phyloP scores from a whole-genome alignment of 768 basidiomycete species.

The Rhizopogon salebrosus region DNA sequence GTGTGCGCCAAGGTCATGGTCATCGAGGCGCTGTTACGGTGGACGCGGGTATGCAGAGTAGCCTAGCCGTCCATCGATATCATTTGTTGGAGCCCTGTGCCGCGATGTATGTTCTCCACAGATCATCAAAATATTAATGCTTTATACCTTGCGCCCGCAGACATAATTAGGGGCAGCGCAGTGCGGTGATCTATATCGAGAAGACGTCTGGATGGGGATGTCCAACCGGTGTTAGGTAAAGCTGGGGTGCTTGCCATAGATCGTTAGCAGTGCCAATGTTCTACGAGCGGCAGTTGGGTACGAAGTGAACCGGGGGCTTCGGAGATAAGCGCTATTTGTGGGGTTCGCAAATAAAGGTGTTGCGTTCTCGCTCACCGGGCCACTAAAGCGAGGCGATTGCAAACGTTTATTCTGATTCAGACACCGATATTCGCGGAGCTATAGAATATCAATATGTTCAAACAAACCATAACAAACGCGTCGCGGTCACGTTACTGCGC shows the following conservation, averaged over 20 bases:
- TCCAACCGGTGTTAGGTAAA: not conserved
- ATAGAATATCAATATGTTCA: not conserved
- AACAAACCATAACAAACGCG: slow-evolving; percentile 1
- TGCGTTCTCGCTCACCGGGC: too few relatives aligned
- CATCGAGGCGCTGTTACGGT: not conserved
- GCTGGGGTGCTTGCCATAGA: not conserved
- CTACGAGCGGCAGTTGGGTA: too few relatives aligned
- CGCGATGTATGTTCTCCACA: too few relatives aligned
- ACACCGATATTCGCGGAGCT: slow-evolving; percentile 3
- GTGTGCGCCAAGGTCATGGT: not conserved
- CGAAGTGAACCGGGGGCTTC: not conserved
- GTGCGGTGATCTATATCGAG: too few relatives aligned
- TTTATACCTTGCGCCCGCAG: too few relatives aligned
- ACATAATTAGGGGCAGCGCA: not conserved
- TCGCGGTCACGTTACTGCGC: slow-evolving; percentile 3
- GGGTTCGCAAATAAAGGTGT: not conserved
- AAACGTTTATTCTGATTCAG: too few relatives aligned
- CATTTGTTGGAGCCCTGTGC: too few relatives aligned
- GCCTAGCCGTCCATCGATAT: not conserved
- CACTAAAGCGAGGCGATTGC: not conserved
- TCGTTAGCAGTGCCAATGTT: not conserved
- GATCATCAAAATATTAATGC: too few relatives aligned
- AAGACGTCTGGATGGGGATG: not conserved
- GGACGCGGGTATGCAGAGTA: slow-evolving; percentile 2
- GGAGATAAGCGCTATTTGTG: not conserved